phyloP scores from a whole-genome alignment of 2,329 filamentous ascomycete species.

The Magnaporthiopsis poae region DNA sequence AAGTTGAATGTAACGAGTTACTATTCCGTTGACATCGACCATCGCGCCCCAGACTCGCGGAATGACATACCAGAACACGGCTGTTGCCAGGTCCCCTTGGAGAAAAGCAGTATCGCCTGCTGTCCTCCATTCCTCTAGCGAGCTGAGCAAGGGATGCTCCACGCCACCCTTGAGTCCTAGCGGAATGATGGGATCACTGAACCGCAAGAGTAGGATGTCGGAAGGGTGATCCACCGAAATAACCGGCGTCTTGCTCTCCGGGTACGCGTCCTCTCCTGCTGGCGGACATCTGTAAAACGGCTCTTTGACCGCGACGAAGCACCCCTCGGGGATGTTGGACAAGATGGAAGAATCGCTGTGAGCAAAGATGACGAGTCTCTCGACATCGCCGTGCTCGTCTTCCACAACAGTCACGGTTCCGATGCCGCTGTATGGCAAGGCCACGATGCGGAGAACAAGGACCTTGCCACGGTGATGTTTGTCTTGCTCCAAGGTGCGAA shows the following conservation, averaged over 20 bases:
- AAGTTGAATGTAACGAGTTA: not conserved
- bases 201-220: slow-evolving; percentile 22
- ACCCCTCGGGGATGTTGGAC: slow-evolving; percentile 22
- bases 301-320: slow-evolving; percentile 26
- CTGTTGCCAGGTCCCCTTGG: slow-evolving; percentile 23
- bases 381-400: slow-evolving; percentile 25
- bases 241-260: slow-evolving; percentile 20
- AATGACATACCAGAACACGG: slow-evolving; percentile 22
- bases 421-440: slow-evolving; percentile 23
- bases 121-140: slow-evolving; percentile 7
- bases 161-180: not conserved
- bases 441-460: slow-evolving; percentile 22
- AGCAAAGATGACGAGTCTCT: slow-evolving; percentile 30
- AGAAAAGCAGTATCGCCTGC: slow-evolving; percentile 19
- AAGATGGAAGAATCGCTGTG: slow-evolving; percentile 21
- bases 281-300: slow-evolving; percentile 23
- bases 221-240: slow-evolving; percentile 28
- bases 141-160: slow-evolving; percentile 4
- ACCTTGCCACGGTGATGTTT: slow-evolving; percentile 25
- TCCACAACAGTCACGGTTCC: slow-evolving; percentile 26
- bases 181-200: slow-evolving; percentile 23
- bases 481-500: slow-evolving; percentile 22
- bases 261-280: slow-evolving; percentile 14
- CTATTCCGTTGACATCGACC: not conserved
- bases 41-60: too few species aligned